These are phyloP conservation scores for Globisporangium parvum DNA, from an alignment of 352 stramenopile species.

Conservation along the genomic window DNA sequence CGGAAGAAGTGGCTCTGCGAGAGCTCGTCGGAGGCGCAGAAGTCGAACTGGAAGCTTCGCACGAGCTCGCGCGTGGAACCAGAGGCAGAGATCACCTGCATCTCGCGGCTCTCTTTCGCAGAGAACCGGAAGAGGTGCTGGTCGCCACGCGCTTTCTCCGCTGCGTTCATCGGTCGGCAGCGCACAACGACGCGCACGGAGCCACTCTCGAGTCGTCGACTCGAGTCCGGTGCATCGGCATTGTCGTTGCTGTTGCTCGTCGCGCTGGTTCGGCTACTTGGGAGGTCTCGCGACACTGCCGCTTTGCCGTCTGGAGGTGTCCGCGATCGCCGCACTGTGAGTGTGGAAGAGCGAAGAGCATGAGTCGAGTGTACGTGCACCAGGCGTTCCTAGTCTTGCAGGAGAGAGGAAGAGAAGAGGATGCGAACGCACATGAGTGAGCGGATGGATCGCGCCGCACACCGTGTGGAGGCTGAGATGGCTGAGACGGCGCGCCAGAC, in stretches of 20 bases:
- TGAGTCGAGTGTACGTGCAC: background rate
- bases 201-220: conserved; percentile 11
- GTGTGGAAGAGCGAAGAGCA: background rate
- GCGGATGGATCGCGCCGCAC: conserved; percentile 8
- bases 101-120: conserved; percentile 33
- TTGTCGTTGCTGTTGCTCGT: conserved; percentile 3
- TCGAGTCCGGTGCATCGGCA: background rate
- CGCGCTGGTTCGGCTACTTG: background rate
- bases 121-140: conserved; percentile 47
- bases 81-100: conserved; percentile 47
- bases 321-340: conserved; percentile 6
- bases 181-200: conserved; percentile 57
- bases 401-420: no score
- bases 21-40: conserved; percentile 58
- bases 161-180: conserved; percentile 53
- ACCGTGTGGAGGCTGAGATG: background rate
- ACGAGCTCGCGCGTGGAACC: conserved; percentile 50
- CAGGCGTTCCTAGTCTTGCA: no score
- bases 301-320: conserved; percentile 1
- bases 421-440: background rate
- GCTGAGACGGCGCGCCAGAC: background rate
- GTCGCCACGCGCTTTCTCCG: conserved; percentile 43
- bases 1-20: conserved; percentile 64
- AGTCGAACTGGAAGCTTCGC: conserved; percentile 71
- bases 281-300: background rate